phyloP scores from a whole-genome alignment of 1,284 basidiomycete species.

The Microstroma glucosiphilum region DNA sequence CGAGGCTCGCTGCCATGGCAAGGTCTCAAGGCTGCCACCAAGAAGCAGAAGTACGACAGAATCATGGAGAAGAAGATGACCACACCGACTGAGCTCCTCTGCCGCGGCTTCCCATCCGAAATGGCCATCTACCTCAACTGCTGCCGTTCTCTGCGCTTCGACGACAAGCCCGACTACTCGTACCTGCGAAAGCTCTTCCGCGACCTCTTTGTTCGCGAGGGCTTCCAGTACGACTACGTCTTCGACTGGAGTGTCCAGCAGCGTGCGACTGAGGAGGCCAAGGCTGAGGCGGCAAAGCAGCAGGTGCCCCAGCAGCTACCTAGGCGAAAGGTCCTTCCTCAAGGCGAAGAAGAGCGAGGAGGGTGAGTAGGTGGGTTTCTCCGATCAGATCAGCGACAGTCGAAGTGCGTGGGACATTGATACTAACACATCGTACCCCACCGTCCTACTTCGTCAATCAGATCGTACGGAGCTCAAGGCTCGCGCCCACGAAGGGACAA shows the following conservation, averaged over 20 bases:
- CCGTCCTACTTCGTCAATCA: neutral
- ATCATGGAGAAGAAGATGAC: constrained; percentile 53
- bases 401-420: neutral
- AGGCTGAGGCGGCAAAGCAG: constrained; percentile 27
- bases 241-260: constrained; percentile 52
- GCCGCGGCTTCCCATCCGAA: constrained; percentile 51
- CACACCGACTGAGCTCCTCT: constrained; percentile 51
- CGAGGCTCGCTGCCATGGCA: constrained; percentile 50
- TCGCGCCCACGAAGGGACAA: neutral
- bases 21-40: constrained; percentile 50
- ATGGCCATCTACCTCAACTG: constrained; percentile 52
- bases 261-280: constrained; percentile 36
- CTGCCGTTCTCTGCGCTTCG: constrained; percentile 51
- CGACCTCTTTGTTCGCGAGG: constrained; percentile 52
- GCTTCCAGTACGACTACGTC: constrained; percentile 52
- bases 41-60: constrained; percentile 52
- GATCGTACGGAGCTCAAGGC: neutral
- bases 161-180: constrained; percentile 52
- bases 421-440: neutral
- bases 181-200: constrained; percentile 52
- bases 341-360: constrained; percentile 14
- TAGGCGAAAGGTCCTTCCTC: constrained; percentile 44
- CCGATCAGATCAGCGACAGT: neutral
- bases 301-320: constrained; percentile 39
- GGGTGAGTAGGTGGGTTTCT: neutral